Evolutionary conservation across 495 filamentous ascomycete species (phyloP).

Genomic region (Penicillium canescens): DNA sequence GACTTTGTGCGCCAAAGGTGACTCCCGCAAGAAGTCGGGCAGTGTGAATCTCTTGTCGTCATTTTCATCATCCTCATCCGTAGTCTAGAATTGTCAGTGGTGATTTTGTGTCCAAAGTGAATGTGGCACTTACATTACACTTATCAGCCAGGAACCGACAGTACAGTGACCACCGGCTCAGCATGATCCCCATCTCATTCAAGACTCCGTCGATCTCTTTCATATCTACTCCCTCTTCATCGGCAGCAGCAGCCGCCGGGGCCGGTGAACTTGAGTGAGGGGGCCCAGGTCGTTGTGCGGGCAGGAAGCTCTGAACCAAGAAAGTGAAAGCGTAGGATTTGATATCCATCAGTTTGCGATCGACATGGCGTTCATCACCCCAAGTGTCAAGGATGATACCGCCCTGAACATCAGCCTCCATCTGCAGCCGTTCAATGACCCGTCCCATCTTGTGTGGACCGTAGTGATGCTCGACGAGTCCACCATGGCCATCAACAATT

Average conservation of each 20-base stretch:
- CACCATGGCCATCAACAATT: constrained; percentile 89
- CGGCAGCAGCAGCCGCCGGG: constrained; percentile 52
- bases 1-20: constrained; percentile 74
- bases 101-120: constrained; percentile 6
- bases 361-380: constrained; percentile 82
- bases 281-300: constrained; percentile 60
- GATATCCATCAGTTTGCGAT: constrained; percentile 85
- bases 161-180: constrained; percentile 91
- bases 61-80: constrained; percentile 24
- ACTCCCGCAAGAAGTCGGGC: constrained; percentile 72
- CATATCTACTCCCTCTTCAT: constrained; percentile 93
- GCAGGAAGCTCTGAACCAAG: constrained; percentile 89
- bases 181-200: constrained; percentile 85
- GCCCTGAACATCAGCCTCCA: constrained; percentile 96
- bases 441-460: constrained; percentile 90
- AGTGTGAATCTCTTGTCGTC: constrained; percentile 39
- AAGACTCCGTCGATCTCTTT: constrained; percentile 88
- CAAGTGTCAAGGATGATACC: constrained; percentile 95
- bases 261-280: constrained; percentile 66
- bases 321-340: constrained; percentile 98
- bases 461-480: constrained; percentile 90
- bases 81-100: constrained; percentile 19
- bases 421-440: constrained; percentile 89
- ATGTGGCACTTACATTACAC: constrained; percentile 60
- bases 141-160: constrained; percentile 84